Conservation (phyloP, 257 asterid genomes). For the Solanum etuberosum region DNA sequence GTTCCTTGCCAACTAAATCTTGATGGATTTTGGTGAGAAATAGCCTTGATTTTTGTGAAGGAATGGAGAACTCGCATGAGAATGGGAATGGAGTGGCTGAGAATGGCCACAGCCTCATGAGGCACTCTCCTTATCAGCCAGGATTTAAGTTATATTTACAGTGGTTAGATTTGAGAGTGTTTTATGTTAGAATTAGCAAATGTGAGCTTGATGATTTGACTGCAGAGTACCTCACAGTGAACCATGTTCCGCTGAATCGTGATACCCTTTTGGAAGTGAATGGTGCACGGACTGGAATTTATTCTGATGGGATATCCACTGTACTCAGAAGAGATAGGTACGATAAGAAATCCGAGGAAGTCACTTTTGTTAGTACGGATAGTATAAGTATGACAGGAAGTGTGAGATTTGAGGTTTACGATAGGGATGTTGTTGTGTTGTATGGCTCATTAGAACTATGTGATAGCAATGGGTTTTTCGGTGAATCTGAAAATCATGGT, state of each 20-base stretch:
- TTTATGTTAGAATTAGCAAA: slow-evolving; percentile 52
- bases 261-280: slow-evolving; percentile 63
- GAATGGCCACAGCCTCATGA: slow-evolving; percentile 18
- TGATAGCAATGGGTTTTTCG: slow-evolving; percentile 14
- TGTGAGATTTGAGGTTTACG: slow-evolving; percentile 51
- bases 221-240: slow-evolving; percentile 42
- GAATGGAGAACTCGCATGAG: slow-evolving; percentile 22
- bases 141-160: slow-evolving; percentile 21
- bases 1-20: slow-evolving; percentile 1
- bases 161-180: slow-evolving; percentile 69
- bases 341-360: slow-evolving; percentile 49
- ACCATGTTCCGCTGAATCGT: slow-evolving; percentile 48
- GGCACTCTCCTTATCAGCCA: slow-evolving; percentile 19
- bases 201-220: slow-evolving; percentile 46
- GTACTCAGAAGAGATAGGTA: slow-evolving; percentile 47
- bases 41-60: slow-evolving; percentile 11
- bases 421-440: slow-evolving; percentile 27
- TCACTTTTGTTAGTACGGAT: slow-evolving; percentile 58
- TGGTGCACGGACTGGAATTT: slow-evolving; percentile 44
- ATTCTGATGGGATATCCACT: slow-evolving; percentile 48
- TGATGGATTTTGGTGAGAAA: slow-evolving; percentile 27
- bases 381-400: slow-evolving; percentile 47
- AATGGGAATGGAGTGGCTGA: slow-evolving; percentile 22
- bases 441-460: slow-evolving; percentile 41
- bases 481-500: slow-evolving; percentile 27